Evolutionary conservation across 2,329 filamentous ascomycete species (phyloP).

Genomic region (Sporothrix phasma): DNA sequence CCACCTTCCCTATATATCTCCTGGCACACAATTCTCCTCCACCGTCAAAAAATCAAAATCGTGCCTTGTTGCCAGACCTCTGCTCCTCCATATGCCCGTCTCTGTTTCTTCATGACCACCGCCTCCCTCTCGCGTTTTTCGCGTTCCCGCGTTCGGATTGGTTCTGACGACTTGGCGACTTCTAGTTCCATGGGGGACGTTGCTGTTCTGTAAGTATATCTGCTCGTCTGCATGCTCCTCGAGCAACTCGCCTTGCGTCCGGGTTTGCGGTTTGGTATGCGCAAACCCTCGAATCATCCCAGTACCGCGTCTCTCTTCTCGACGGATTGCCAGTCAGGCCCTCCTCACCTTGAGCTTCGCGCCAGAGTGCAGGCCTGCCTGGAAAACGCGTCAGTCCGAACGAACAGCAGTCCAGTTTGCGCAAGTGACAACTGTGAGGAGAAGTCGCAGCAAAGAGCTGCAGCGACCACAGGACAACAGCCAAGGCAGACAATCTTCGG

Average conservation of each 20-base stretch:
- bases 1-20: neutral
- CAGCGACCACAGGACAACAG: neutral
- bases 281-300: neutral
- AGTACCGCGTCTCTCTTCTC: neutral
- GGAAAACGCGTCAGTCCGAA: neutral
- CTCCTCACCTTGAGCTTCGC: neutral
- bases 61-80: neutral
- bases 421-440: neutral
- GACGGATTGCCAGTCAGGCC: neutral
- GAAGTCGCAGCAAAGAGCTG: neutral
- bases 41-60: neutral
- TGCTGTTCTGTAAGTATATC: constrained; percentile 1
- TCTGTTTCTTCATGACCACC: neutral
- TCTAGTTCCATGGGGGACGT: constrained; percentile 1
- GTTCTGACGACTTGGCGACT: neutral
- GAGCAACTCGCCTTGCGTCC: neutral
- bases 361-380: neutral
- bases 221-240: neutral
- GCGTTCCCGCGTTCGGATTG: neutral
- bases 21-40: neutral
- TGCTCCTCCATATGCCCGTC: neutral
- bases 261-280: neutral
- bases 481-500: neutral
- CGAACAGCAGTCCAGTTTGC: neutral
- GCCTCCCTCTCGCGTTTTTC: neutral